A percentile compares a stretch with the other conserved stretches of the same genome.
These are phyloP conservation scores for Pseudozyma thailandica DNA, from an alignment of 1,284 basidiomycete genomes.

Conservation along the genomic window DNA sequence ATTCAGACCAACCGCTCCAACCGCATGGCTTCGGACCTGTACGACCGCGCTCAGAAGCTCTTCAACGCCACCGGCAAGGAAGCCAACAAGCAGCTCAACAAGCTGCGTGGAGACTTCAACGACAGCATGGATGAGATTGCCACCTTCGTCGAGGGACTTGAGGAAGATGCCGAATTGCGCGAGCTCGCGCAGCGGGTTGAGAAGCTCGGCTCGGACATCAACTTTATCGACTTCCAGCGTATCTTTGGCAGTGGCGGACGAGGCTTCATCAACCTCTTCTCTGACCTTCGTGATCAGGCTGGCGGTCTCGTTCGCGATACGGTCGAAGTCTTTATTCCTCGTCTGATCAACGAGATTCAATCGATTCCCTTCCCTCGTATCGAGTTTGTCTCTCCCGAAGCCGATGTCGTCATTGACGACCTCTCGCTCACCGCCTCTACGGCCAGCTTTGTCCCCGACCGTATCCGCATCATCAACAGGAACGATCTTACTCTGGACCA, in stretches of 20 bases:
- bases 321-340: conserved; percentile 70
- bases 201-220: conserved; percentile 68
- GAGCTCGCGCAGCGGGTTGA: conserved; percentile 69
- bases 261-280: conserved; percentile 36
- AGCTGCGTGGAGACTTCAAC: conserved; percentile 44
- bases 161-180: conserved; percentile 48
- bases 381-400: conserved; percentile 70
- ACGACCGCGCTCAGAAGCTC: conserved; percentile 47
- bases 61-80: conserved; percentile 50
- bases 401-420: conserved; percentile 70
- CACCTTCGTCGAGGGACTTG: conserved; percentile 44
- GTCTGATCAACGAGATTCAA: conserved; percentile 69
- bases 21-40: conserved; percentile 42
- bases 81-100: conserved; percentile 50
- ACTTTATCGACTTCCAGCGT: conserved; percentile 42
- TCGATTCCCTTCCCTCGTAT: conserved; percentile 70
- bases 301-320: conserved; percentile 69
- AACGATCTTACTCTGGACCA: conserved; percentile 70
- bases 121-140: conserved; percentile 36
- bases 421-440: conserved; percentile 68
- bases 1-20: conserved; percentile 48
- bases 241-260: conserved; percentile 19
- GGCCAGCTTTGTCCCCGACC: conserved; percentile 70
- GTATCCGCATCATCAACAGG: conserved; percentile 69
- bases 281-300: conserved; percentile 39